A percentile compares a stretch with the other conserved stretches of the same genome.
These are phyloP conservation scores for Phialemoniopsis sp. DNA, from an alignment of 2,329 filamentous ascomycete genomes.

Conservation along the genomic window DNA sequence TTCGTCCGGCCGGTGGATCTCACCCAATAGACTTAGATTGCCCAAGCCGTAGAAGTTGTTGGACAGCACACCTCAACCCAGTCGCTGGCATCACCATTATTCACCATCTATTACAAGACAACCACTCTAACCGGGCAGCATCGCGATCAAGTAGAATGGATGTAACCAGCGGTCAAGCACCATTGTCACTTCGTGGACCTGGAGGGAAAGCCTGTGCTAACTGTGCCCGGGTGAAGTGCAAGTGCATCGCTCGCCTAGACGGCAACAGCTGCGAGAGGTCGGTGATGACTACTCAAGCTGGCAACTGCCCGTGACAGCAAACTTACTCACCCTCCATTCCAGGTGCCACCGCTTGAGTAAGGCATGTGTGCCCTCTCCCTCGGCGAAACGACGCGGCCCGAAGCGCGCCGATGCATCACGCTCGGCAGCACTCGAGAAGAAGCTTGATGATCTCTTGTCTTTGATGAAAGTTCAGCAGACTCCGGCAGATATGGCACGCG, in stretches of 20 bases:
- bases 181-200: too few relatives aligned
- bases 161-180: too few relatives aligned
- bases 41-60: too few relatives aligned
- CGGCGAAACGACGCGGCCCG: constrained; percentile 21
- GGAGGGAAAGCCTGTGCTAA: constrained; percentile 35
- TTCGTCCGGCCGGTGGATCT: too few relatives aligned
- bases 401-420: constrained; percentile 17
- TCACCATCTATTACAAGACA: too few relatives aligned
- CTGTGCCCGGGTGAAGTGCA: constrained; percentile 43
- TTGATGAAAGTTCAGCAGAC: constrained; percentile 27
- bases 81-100: too few relatives aligned
- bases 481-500: constrained; percentile 13
- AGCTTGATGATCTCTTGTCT: constrained; percentile 43
- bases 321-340: too few relatives aligned
- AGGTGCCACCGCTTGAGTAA: constrained; percentile 33
- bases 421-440: constrained; percentile 43
- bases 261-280: constrained; percentile 24
- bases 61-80: too few relatives aligned
- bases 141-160: too few relatives aligned
- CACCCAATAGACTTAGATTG: too few relatives aligned
- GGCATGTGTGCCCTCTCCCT: constrained; percentile 30
- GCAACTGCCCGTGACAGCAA: too few relatives aligned
- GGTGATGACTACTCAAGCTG: constrained; percentile 5
- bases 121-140: too few relatives aligned
- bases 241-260: constrained; percentile 35